A percentile compares a stretch with the other conserved stretches of the same genome.
phyloP scores from a whole-genome alignment of 768 basidiomycete genomes.

The Russula abietina region DNA sequence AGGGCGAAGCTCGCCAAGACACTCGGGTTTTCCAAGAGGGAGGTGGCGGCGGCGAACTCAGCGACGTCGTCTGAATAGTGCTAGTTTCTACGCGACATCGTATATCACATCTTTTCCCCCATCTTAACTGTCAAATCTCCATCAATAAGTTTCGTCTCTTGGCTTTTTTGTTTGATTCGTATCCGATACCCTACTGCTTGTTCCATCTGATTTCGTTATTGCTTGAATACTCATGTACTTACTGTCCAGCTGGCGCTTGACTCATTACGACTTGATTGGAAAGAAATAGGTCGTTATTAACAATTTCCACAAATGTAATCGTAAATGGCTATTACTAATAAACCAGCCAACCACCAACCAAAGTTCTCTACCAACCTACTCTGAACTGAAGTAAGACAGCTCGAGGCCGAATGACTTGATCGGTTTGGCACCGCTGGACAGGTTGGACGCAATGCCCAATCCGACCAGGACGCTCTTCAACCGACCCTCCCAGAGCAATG shows the following conservation, averaged over 20 bases:
- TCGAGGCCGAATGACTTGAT: constrained; percentile 90
- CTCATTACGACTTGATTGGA: background rate
- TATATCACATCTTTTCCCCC: background rate
- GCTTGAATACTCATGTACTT: constrained; percentile 4
- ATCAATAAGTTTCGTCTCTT: background rate
- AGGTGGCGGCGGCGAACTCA: constrained; percentile 16
- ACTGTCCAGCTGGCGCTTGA: background rate
- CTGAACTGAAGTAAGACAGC: constrained; percentile 84
- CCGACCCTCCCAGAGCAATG: constrained; percentile 91
- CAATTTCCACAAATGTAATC: constrained; percentile 1
- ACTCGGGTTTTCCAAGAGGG: constrained; percentile 38
- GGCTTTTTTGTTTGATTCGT: background rate
- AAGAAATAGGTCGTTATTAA: background rate
- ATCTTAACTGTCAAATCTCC: background rate
- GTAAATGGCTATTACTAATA: constrained; percentile 1
- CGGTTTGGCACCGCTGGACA: constrained; percentile 77
- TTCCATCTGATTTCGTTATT: background rate
- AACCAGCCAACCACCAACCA: background rate
- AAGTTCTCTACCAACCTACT: constrained; percentile 30
- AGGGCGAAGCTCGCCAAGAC: constrained; percentile 59
- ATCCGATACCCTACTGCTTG: constrained; percentile 17
- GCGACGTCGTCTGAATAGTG: constrained; percentile 28
- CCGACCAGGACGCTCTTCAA: constrained; percentile 85
- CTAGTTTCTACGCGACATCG: background rate
- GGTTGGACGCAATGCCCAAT: constrained; percentile 85